A percentile compares a stretch with the other conserved stretches of the same genome.
Conservation (phyloP, 441 rosid genomes). For the Breynia disticha region DNA sequence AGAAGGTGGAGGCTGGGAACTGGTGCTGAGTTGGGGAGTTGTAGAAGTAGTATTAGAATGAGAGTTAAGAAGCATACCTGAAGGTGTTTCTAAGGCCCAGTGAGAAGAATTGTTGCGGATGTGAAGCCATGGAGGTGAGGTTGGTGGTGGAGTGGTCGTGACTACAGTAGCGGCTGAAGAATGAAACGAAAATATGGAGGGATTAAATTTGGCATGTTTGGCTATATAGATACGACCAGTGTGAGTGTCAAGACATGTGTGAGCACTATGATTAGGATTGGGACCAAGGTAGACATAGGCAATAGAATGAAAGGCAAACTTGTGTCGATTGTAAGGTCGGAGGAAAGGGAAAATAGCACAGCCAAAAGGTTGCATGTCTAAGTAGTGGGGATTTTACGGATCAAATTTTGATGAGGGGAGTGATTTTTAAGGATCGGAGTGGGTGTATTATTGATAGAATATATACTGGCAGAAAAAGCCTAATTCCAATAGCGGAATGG, state of each 20-base stretch:
- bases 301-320: neutral
- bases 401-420: neutral
- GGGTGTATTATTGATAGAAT: neutral
- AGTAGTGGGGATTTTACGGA: neutral
- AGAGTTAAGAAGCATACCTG: no score
- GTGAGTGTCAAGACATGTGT: neutral
- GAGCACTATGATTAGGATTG: neutral
- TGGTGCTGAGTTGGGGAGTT: no score
- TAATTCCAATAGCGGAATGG: neutral
- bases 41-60: no score
- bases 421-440: neutral
- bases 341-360: neutral
- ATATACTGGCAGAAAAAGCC: neutral
- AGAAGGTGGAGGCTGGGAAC: no score
- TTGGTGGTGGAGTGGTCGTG: no score
- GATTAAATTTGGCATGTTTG: neutral
- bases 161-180: no score
- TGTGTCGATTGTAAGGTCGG: neutral
- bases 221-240: neutral
- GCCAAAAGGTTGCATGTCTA: neutral
- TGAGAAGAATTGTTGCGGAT: no score
- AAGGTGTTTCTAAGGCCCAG: no score
- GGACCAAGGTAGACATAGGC: neutral
- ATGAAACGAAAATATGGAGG: neutral
- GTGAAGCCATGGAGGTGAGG: neutral